Percentiles rank a stretch among this genome's conserved stretches.
Evolutionary conservation across 345 rosid genomes (phyloP).

Genomic region (Toxicodendron radicans): DNA sequence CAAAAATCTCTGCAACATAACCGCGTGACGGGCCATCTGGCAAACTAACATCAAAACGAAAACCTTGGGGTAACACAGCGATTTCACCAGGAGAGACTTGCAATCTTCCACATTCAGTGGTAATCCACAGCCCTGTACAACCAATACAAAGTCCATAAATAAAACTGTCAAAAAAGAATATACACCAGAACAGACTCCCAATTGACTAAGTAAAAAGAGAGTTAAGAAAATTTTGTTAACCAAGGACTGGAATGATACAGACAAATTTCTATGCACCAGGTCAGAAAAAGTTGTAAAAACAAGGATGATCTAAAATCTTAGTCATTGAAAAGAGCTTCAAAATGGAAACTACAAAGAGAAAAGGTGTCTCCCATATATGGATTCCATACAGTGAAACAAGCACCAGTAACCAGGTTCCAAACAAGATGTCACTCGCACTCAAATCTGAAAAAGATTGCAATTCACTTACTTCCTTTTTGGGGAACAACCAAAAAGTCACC

Average conservation of each 20-base stretch:
- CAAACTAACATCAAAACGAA: slow-evolving; percentile 66
- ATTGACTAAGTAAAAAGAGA: background rate
- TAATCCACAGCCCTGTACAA: slow-evolving; percentile 77
- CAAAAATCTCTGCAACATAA: slow-evolving; percentile 88
- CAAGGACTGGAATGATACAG: background rate
- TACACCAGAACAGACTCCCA: background rate
- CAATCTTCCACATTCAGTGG: slow-evolving; percentile 88
- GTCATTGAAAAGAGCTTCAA: too few species aligned
- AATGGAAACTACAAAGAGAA: background rate
- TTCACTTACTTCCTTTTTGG: slow-evolving; percentile 79
- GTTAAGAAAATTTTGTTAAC: background rate
- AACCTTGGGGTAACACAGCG: slow-evolving; percentile 85
- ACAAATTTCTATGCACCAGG: background rate
- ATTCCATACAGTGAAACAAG: background rate
- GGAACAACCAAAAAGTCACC: slow-evolving; percentile 97
- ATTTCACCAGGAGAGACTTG: slow-evolving; percentile 88
- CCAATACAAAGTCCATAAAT: slow-evolving; percentile 11
- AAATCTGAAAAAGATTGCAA: background rate
- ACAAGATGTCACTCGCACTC: slow-evolving; percentile 4
- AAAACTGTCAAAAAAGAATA: slow-evolving; percentile 4
- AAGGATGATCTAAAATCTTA: background rate
- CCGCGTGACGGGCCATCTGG: slow-evolving; percentile 95
- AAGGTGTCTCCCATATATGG: background rate
- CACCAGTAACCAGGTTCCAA: background rate
- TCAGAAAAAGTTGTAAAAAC: background rate